These are phyloP conservation scores for Trametes versicolor DNA, from an alignment of 1,284 basidiomycete genomes.

Conservation along the genomic window DNA sequence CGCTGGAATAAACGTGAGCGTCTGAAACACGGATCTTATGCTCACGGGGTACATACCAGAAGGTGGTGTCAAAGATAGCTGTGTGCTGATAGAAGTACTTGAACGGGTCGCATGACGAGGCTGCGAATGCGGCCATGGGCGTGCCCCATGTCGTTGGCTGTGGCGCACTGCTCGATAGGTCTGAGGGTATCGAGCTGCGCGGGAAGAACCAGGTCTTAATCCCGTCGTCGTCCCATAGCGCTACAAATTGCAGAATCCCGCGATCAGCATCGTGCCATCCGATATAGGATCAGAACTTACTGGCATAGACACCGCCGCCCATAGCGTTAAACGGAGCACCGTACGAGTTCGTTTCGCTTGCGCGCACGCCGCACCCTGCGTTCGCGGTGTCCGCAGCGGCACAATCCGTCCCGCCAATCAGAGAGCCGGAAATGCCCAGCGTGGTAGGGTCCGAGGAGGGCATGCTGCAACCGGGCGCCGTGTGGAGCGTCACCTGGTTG, in stretches of 20 bases:
- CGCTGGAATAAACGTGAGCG: slow-evolving; percentile 55
- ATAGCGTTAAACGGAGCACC: slow-evolving; percentile 74
- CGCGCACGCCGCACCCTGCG: slow-evolving; percentile 73
- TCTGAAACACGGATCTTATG: slow-evolving; percentile 4
- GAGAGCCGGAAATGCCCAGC: slow-evolving; percentile 64
- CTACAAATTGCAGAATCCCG: slow-evolving; percentile 43
- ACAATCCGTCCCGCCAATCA: slow-evolving; percentile 74
- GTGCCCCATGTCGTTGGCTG: slow-evolving; percentile 78
- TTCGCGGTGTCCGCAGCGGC: slow-evolving; percentile 70
- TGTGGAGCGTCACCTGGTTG: slow-evolving; percentile 86
- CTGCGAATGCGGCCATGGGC: slow-evolving; percentile 78
- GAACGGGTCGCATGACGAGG: slow-evolving; percentile 74
- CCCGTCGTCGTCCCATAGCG: slow-evolving; percentile 76
- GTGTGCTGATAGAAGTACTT: slow-evolving; percentile 78
- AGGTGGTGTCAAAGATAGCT: slow-evolving; percentile 84
- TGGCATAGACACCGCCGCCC: slow-evolving; percentile 84
- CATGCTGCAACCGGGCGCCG: slow-evolving; percentile 75
- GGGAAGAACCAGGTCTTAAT: slow-evolving; percentile 84
- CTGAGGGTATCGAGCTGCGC: slow-evolving; percentile 72
- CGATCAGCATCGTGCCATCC: not conserved
- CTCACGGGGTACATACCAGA: slow-evolving; percentile 62
- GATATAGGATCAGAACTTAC: slow-evolving; percentile 64
- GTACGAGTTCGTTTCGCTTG: slow-evolving; percentile 59
- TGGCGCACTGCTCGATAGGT: slow-evolving; percentile 75
- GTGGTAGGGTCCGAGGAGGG: slow-evolving; percentile 57